phyloP scores from a whole-genome alignment of 78 protist species.

The Anaeramoeba ignava region DNA sequence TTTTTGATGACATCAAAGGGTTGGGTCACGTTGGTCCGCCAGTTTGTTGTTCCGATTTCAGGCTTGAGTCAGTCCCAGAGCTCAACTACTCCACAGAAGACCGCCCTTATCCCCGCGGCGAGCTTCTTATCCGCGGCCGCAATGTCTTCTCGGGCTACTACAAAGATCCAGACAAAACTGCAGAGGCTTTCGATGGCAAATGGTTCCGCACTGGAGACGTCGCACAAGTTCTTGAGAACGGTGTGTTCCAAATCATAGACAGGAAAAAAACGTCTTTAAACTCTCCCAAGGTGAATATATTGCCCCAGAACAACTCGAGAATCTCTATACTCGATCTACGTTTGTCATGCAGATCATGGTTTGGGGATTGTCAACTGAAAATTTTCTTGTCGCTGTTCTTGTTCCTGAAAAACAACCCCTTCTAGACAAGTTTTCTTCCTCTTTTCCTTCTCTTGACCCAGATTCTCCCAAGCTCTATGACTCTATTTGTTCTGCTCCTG shows the following conservation, averaged over 20 bases:
- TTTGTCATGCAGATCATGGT: background rate
- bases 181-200: too few species aligned
- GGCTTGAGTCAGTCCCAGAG: slow-evolving; percentile 11
- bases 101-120: slow-evolving; percentile 22
- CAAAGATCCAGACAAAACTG: slow-evolving; percentile 13
- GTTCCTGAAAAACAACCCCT: too few species aligned
- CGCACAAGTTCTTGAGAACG: too few species aligned
- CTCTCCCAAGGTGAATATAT: background rate
- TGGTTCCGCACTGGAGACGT: too few species aligned
- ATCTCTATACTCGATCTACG: background rate
- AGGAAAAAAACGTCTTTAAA: background rate
- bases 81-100: slow-evolving; percentile 6
- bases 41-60: too few species aligned
- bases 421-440: too few species aligned
- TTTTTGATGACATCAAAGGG: too few species aligned
- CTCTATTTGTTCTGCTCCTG: too few species aligned
- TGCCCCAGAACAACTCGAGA: background rate
- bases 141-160: slow-evolving; percentile 15
- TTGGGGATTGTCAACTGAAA: background rate
- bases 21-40: too few species aligned
- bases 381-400: background rate
- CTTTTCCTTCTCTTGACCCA: too few species aligned
- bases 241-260: too few species aligned
- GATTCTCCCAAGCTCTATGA: too few species aligned
- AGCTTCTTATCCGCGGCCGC: slow-evolving; percentile 13